These are phyloP conservation scores for Aspergillus caelatus DNA, from an alignment of 2,329 filamentous ascomycete species.

Conservation along the genomic window DNA sequence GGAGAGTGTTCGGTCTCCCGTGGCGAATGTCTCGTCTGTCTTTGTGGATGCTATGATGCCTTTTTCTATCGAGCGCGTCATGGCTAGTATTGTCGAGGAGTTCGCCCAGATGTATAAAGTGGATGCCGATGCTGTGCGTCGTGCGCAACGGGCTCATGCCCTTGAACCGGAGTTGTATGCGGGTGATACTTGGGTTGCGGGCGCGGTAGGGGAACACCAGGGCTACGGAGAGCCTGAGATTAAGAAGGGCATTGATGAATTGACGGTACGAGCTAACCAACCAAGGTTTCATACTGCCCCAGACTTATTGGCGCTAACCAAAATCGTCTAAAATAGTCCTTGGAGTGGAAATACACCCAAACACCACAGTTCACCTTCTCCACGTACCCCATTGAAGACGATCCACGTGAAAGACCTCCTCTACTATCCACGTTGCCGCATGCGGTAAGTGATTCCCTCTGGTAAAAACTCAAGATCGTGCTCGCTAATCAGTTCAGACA, in stretches of 20 bases:
- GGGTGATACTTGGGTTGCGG: conserved; percentile 40
- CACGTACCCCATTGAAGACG: conserved; percentile 60
- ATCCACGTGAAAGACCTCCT: conserved; percentile 59
- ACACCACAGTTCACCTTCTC: conserved; percentile 81
- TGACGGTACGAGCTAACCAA: conserved; percentile 53
- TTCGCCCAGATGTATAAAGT: conserved; percentile 70
- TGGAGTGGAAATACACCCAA: conserved; percentile 77
- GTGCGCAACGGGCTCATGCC: conserved; percentile 36
- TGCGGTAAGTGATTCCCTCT: conserved; percentile 40
- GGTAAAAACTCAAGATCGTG: background rate
- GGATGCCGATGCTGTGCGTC: conserved; percentile 35
- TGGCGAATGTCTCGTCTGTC: conserved; percentile 73
- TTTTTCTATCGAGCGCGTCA: conserved; percentile 52
- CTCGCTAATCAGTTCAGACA: conserved; percentile 32
- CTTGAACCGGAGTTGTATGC: conserved; percentile 36
- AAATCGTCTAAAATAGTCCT: conserved; percentile 32
- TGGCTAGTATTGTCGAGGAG: conserved; percentile 61
- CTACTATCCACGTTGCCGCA: conserved; percentile 53
- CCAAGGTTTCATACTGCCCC: conserved; percentile 8
- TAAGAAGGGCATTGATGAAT: conserved; percentile 57
- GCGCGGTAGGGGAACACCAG: conserved; percentile 55
- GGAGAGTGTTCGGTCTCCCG: conserved; percentile 83
- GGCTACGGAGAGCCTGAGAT: conserved; percentile 56
- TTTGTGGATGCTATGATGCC: conserved; percentile 47
- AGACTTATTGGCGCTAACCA: background rate